Evolutionary conservation across 2,329 filamentous ascomycete genomes (phyloP), one percentile per base, ranked within the genome.

Genomic region (Endocalyx cinctus): DNA sequence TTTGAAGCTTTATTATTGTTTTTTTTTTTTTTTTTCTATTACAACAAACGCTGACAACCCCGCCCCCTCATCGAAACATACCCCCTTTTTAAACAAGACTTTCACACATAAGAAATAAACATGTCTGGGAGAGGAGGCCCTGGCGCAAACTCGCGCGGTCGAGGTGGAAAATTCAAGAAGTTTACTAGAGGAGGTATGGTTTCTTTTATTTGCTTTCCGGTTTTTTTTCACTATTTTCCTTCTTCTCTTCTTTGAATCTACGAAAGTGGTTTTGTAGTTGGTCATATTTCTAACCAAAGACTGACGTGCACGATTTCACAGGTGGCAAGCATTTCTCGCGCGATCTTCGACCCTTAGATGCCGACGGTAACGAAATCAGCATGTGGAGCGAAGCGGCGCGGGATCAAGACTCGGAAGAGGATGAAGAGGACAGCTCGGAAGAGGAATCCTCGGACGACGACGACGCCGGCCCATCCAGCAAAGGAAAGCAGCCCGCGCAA

Each of bases 261-360:
- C n/a, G n/a, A n/a, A n/a, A n/a, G n/a, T n/a, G n/a, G n/a, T n/a
- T n/a, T n/a, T n/a, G n/a, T n/a, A n/a, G n/a, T n/a, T n/a, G n/a
- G n/a, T n/a, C n/a, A n/a, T n/a, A n/a, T n/a, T n/a, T n/a, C n/a
- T n/a, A n/a, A n/a, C n/a, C n/a, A n/a, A n/a, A n/a, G n/a, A 29
- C 44, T 50, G 38, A 51, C 25, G 5, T 32, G n/a, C 14, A 8
- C 40, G 18, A 16, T 31, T 12, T 25, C 17, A 16, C 45, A 95
- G 89, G 89, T 43, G 92, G 92, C 55, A 95, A 96, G 66, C 83
- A 94, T 57, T 98, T 94, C 69, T 96, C 89, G 47, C 84, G 87
- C 47, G 82, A 96, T 60, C 79, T 97, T 29, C 82, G 86, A 60
- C 89, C 89, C 14, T 67, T 92, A 54, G 89, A 96, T 55, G 82